Base-by-base conservation (phyloP, 108 stramenopile genomes). In the Nannochloropsis gaditana region DNA sequence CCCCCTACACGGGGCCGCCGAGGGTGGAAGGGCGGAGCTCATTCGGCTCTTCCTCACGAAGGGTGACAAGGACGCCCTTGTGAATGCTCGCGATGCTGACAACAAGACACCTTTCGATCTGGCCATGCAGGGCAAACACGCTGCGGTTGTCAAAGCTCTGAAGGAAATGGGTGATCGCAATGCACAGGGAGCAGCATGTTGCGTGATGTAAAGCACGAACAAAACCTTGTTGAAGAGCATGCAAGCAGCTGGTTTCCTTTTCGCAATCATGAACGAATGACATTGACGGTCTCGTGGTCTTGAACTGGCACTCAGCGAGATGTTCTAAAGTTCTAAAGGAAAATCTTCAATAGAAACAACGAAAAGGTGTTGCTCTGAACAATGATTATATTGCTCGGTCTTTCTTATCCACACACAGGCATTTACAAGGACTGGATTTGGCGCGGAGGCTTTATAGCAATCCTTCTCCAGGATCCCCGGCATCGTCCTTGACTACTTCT, bases 81-180 rank as follows among this genome's bases (percentile, higher is more conserved):
- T 88, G 84, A 89, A 89, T 73, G 21, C 41, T 2, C 43, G 83
- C 84, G 87, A 89, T 83, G 41, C 44, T 21, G 84, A 43, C 3
- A 86, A 84, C 17, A 89, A 89, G 82, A 89, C 88, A 43, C 85
- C 88, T 2, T 89, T 89, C 11, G 88, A 89, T 5, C 44, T 89
- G 82, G 88, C 88, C 82, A 86, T 86, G 10, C 86, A 84, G 41
- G 87, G 87, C 81, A 84, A 89, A 43, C 88, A 89, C 81, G 84
- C 87, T 84, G 87, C 82, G 43, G 87, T 87, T 41, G 84, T 86
- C 44, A 85, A 87, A 81, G 84, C 86, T 43, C 45, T 89, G 42
- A 89, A 89, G 87, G 88, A 89, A 44, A 82, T 87, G 17, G 88
- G 88, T 15, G 88, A 89, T 42, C 87, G 84, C 43, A 89, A 87